Evolutionary conservation across 2,329 filamentous ascomycete species (phyloP).

Genomic region (Elsinoe batatas): DNA sequence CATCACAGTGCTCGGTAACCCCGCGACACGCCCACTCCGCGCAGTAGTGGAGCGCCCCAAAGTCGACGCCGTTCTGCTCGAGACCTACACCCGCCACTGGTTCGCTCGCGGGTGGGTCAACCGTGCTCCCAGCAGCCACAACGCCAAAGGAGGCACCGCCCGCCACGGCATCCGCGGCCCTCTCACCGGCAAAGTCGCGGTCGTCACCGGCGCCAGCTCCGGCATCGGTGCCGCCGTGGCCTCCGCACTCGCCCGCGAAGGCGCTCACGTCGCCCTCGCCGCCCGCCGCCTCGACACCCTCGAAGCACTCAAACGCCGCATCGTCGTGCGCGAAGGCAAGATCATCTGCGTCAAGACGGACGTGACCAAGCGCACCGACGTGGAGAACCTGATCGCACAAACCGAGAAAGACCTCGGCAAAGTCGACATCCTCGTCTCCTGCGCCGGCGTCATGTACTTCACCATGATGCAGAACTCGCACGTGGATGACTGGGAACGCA

Average conservation of each 20-base stretch:
- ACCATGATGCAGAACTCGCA: constrained; percentile 74
- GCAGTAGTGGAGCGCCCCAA: constrained; percentile 53
- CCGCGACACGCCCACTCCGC: constrained; percentile 52
- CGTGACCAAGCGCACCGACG: constrained; percentile 56
- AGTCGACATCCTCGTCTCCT: constrained; percentile 68
- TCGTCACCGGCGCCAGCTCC: constrained; percentile 70
- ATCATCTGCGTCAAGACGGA: constrained; percentile 62
- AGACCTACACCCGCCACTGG: constrained; percentile 72
- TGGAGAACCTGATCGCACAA: constrained; percentile 54
- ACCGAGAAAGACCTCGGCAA: constrained; percentile 56
- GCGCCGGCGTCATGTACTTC: constrained; percentile 81
- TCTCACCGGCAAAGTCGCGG: constrained; percentile 58
- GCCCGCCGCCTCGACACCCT: constrained; percentile 61
- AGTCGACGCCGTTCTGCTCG: constrained; percentile 59
- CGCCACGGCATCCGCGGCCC: constrained; percentile 45
- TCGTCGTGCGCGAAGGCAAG: constrained; percentile 50
- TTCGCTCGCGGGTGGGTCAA: constrained; percentile 70
- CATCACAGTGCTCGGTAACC: constrained; percentile 65
- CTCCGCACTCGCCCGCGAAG: constrained; percentile 56
- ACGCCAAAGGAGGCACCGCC: constrained; percentile 35
- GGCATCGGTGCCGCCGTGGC: constrained; percentile 71
- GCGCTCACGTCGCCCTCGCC: constrained; percentile 61
- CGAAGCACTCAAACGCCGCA: constrained; percentile 53
- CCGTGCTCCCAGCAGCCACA: constrained; percentile 46
- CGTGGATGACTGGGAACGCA: constrained; percentile 68